Conservation (phyloP, 352 stramenopile species). For the Pythium apleroticum region DNA sequence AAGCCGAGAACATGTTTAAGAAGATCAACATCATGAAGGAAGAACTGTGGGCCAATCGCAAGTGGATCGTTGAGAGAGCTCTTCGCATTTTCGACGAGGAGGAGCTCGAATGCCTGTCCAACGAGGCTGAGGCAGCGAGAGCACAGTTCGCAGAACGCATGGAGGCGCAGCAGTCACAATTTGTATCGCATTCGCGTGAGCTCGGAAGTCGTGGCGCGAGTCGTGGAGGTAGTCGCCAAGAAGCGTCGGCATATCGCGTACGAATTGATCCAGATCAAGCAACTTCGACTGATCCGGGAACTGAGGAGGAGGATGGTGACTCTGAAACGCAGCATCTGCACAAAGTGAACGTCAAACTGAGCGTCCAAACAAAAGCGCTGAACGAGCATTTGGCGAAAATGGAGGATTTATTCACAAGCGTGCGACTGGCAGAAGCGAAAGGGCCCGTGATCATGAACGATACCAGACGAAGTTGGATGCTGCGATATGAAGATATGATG, state of each 20-base stretch:
- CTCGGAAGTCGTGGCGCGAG: conserved; percentile 14
- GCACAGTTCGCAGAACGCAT: conserved; percentile 14
- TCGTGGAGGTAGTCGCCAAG: conserved; percentile 11
- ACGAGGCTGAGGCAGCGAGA: conserved; percentile 10
- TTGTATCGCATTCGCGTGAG: conserved; percentile 19
- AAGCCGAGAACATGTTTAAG: conserved; percentile 43
- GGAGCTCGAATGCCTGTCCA: conserved; percentile 22
- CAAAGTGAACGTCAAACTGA: conserved; percentile 30
- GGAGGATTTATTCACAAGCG: conserved; percentile 31
- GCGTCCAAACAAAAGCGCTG: conserved; percentile 28
- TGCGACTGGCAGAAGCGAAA: conserved; percentile 34
- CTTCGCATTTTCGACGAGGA: conserved; percentile 33
- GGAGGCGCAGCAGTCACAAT: conserved; percentile 10
- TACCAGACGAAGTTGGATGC: conserved; percentile 31
- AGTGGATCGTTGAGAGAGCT: conserved; percentile 36
- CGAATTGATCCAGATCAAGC: background rate
- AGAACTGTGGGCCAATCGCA: conserved; percentile 35
- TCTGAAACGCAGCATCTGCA: conserved; percentile 20
- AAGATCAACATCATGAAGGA: conserved; percentile 45
- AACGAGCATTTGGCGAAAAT: conserved; percentile 30
- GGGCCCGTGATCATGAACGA: conserved; percentile 44
- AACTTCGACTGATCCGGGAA: background rate
- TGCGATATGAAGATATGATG: conserved; percentile 32
- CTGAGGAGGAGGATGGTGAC: conserved; percentile 11
- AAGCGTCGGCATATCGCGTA: background rate